Conservation (phyloP, 2,329 filamentous ascomycete species). For the Aureobasidium leucospermi region DNA sequence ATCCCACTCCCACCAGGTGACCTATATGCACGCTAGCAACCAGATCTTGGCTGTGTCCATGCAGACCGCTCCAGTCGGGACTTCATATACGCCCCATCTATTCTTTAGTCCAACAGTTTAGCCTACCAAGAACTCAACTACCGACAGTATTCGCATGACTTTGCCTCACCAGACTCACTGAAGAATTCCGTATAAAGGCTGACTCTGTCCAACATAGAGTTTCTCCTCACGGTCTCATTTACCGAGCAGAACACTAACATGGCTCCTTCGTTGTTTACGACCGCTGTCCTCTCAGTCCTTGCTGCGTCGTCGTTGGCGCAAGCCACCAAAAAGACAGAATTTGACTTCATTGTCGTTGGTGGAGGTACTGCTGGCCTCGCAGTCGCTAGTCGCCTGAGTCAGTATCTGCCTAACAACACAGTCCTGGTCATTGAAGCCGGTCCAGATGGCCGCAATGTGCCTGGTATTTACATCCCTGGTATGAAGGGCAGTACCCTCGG, state of each 20-base stretch:
- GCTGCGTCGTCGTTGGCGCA: background rate
- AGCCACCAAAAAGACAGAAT: background rate
- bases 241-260: background rate
- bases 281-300: background rate
- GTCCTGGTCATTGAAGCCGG: conserved; percentile 28
- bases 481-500: conserved; percentile 19
- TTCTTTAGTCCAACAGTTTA: background rate
- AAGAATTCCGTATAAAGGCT: background rate
- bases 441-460: conserved; percentile 15
- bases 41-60: background rate
- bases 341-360: conserved; percentile 25
- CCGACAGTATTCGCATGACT: background rate
- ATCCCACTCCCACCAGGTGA: too few relatives aligned
- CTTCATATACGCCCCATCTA: background rate
- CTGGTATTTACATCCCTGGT: conserved; percentile 20
- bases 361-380: conserved; percentile 25
- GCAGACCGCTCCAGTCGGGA: background rate
- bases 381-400: conserved; percentile 24
- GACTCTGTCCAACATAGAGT: background rate
- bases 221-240: background rate
- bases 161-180: background rate
- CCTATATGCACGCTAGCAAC: background rate
- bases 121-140: background rate
- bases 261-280: background rate
- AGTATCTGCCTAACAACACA: conserved; percentile 22